Base-by-base conservation (phyloP, 306 rosid genomes). In the Comarum palustre region DNA sequence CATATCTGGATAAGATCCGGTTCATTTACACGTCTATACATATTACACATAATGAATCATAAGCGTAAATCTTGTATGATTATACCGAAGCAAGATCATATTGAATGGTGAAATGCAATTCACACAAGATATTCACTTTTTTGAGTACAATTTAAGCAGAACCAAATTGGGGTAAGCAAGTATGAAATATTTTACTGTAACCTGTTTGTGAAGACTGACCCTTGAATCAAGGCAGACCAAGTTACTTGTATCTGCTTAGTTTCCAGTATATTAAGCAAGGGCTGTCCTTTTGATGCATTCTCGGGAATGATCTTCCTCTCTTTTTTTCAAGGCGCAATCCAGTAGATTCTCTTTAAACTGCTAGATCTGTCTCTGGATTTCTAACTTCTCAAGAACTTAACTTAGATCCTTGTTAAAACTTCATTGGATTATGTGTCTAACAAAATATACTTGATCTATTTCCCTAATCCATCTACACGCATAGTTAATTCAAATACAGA, bases 301-400 rank as follows among this genome's bases (percentile, higher is more conserved):
- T 45, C 27, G 83, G 82, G 79, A 84, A 84, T 80, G 80, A 75
- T 66, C 38, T 77, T 22, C 22, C 22, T n/a, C 15, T 36, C 32
- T 17, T 22, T 66, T 42, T 39, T 68, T 39, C 59, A 55, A 66
- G 43, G 47, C 74, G 61, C 65, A 55, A 54, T 27, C 66, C 69
- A 55, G 64, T 17, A 54, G 69, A 57, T 22, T 63, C 31, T 8
- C 43, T 47, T 31, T 22, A 8, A 50, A 12, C 43, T 47, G 36
- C 68, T 73, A 27, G 50, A 17, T 19, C 64, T 20, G 42, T 59
- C 50, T 45, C 46, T 72, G 67, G 46, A 62, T 24, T 59, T 29
- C 39, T 15, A 60, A 60, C 20, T 27, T 13, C 19, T 57, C 39
- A 60, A 60, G 41, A 32, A 60, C 66, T 60, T 1, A 29, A 59